Conservation (phyloP, 2,329 filamentous ascomycete species). For the Periconia macrospinosa region DNA sequence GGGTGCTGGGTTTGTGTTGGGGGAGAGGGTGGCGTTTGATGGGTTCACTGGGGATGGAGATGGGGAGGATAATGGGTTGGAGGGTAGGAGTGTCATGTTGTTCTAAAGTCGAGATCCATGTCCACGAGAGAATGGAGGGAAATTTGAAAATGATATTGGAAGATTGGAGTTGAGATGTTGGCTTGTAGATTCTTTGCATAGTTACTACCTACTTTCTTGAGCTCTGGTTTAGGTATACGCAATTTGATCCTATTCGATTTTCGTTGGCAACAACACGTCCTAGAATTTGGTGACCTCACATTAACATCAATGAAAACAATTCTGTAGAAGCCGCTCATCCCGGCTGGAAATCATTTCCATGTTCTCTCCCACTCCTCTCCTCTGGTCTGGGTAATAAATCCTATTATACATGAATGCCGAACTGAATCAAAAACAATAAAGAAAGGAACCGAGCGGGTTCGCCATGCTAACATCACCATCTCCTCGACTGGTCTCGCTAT, state of each 20-base stretch:
- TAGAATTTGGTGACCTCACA: no score
- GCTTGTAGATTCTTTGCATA: no score
- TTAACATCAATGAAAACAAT: no score
- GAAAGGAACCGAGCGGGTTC: no score
- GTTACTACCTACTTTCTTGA: no score
- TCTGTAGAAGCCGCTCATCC: no score
- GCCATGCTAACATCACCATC: neutral
- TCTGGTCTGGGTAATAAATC: neutral
- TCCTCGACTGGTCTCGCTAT: neutral
- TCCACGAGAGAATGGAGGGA: neutral
- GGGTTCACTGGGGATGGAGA: neutral
- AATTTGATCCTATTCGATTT: no score
- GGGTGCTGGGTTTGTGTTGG: slow-evolving; percentile 1
- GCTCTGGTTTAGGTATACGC: no score
- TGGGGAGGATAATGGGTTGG: neutral
- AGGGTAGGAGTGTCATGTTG: neutral
- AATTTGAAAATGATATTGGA: neutral
- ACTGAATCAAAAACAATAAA: neutral
- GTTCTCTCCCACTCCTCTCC: neutral
- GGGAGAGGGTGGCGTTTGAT: neutral
- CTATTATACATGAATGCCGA: neutral
- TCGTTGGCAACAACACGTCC: no score
- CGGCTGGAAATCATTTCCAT: no score
- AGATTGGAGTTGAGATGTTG: neutral
- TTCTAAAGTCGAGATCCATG: neutral